These are phyloP conservation scores for Polytrichum commune DNA, from an alignment of 225 moss, liverwort and hornwort genomes.

Conservation along the genomic window DNA sequence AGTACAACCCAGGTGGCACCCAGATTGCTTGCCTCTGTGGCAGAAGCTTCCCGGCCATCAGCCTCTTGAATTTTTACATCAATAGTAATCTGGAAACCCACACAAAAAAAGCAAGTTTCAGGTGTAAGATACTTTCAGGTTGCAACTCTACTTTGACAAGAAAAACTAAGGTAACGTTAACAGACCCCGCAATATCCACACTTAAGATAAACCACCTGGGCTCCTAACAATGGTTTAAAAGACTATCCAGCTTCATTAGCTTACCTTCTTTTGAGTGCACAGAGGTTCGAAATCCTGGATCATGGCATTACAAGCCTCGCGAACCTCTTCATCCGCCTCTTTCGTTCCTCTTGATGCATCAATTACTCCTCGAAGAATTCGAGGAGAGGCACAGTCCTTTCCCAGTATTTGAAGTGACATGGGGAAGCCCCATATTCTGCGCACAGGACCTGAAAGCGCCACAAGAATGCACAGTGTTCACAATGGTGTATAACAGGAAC, in stretches of 20 bases:
- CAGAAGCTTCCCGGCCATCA: conserved; percentile 43
- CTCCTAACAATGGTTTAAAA: too few species aligned
- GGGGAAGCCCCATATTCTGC: conserved; percentile 43
- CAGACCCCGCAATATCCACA: too few species aligned
- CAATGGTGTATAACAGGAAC: too few species aligned
- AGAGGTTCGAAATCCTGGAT: conserved; percentile 28
- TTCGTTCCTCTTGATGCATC: conserved; percentile 28
- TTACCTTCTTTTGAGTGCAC: conserved; percentile 34
- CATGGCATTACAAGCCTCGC: conserved; percentile 32
- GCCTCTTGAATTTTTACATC: conserved; percentile 45
- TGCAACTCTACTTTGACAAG: neutral
- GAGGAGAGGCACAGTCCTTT: conserved; percentile 36
- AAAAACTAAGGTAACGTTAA: too few species aligned
- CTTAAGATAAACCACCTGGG: too few species aligned
- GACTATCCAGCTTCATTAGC: neutral
- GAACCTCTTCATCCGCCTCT: conserved; percentile 36
- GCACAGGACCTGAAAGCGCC: conserved; percentile 30
- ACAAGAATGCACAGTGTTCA: too few species aligned
- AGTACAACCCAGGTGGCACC: conserved; percentile 66
- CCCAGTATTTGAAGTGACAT: conserved; percentile 47
- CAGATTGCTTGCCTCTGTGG: conserved; percentile 39
- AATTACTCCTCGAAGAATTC: conserved; percentile 35
- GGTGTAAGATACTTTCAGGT: neutral
- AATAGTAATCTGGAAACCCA: conserved; percentile 38
- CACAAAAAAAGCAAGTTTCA: neutral